Percentiles rank a stretch among this genome's conserved stretches.
Evolutionary conservation across 2,329 filamentous ascomycete genomes (phyloP).

Genomic region (Phyllosticta citribraziliensis): DNA sequence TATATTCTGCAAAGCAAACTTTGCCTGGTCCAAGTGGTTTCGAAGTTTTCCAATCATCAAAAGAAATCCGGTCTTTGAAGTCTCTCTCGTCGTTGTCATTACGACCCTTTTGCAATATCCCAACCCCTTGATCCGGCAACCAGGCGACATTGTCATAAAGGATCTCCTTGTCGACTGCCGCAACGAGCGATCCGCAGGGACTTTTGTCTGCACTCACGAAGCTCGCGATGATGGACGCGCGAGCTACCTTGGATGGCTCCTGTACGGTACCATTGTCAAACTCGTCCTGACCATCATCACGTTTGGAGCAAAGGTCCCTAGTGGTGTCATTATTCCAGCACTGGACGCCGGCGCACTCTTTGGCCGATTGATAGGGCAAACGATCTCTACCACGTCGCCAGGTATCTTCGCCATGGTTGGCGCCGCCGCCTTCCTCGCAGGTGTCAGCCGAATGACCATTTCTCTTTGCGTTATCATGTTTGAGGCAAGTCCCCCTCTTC

Average conservation of each 20-base stretch:
- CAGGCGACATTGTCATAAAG: conserved; percentile 47
- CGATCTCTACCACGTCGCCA: conserved; percentile 38
- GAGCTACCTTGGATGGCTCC: conserved; percentile 41
- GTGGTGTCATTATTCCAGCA: conserved; percentile 51
- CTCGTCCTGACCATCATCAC: conserved; percentile 48
- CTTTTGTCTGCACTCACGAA: conserved; percentile 46
- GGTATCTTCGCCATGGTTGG: conserved; percentile 55
- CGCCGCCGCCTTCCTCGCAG: conserved; percentile 48
- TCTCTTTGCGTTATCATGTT: conserved; percentile 53
- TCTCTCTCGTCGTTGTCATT: no score
- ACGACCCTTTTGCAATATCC: conserved; percentile 48
- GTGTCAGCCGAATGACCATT: conserved; percentile 50
- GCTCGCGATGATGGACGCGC: conserved; percentile 20
- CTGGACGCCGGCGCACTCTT: conserved; percentile 50
- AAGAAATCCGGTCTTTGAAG: no score
- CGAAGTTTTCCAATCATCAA: conserved; percentile 45
- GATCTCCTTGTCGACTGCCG: conserved; percentile 48
- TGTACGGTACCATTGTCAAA: conserved; percentile 45
- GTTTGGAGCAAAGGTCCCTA: conserved; percentile 51
- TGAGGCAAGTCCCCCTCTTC: conserved; percentile 22
- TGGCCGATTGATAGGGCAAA: conserved; percentile 43
- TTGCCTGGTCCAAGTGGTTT: conserved; percentile 47
- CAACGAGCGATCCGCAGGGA: conserved; percentile 20
- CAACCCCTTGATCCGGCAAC: conserved; percentile 44
- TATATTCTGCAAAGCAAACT: conserved; percentile 49